Conservation (phyloP, 208 protist species). For the Leishmania amazonensis region DNA sequence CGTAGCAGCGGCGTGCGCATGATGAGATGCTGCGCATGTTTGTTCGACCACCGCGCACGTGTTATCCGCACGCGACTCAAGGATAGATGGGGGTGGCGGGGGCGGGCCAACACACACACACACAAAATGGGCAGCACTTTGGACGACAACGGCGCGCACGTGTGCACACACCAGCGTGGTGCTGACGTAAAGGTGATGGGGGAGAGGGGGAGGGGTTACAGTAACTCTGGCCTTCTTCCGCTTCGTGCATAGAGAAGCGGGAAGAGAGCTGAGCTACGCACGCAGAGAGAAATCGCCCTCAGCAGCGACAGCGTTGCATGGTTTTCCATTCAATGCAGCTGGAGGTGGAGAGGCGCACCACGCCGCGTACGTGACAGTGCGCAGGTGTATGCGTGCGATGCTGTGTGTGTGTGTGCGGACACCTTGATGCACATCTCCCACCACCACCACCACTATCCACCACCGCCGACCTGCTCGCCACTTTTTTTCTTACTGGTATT, state of each 20-base stretch:
- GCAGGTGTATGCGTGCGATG: not conserved
- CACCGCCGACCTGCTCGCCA: too few relatives aligned
- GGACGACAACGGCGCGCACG: not conserved
- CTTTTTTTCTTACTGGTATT: not conserved
- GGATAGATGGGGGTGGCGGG: not conserved
- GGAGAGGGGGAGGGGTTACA: not conserved
- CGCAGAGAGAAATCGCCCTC: not conserved
- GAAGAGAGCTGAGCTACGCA: not conserved
- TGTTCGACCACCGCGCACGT: not conserved
- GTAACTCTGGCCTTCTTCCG: not conserved
- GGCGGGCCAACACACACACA: too few relatives aligned
- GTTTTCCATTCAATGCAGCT: not conserved
- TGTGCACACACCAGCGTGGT: not conserved
- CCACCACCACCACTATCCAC: not conserved
- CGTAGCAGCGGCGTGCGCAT: conserved; percentile 3
- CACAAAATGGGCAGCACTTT: too few relatives aligned
- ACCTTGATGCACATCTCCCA: not conserved
- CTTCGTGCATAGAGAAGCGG: not conserved
- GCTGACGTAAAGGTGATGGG: not conserved
- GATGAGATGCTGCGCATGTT: not conserved
- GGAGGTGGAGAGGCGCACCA: not conserved
- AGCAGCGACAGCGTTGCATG: not conserved
- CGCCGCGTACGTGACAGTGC: not conserved
- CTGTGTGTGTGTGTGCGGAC: not conserved
- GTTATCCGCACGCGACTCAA: not conserved